phyloP scores from a whole-genome alignment of 2,329 filamentous ascomycete genomes.

The Talaromyces sp. region DNA sequence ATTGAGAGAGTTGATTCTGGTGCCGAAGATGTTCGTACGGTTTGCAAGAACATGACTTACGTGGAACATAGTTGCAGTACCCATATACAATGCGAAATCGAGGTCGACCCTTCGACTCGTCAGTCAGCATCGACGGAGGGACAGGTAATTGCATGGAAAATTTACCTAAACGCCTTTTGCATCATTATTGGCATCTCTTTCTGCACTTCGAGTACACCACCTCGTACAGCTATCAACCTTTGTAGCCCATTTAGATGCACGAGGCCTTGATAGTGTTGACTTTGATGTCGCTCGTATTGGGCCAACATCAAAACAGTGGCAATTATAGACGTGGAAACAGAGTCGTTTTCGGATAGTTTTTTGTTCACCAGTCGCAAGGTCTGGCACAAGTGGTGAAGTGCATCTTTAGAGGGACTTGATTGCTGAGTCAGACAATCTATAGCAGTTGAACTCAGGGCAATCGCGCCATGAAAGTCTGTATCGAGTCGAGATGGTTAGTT shows the following conservation, averaged over 20 bases:
- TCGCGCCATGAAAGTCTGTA: conserved; percentile 13
- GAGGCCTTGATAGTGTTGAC: conserved; percentile 3
- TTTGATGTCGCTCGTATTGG: conserved; percentile 14
- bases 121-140: not conserved
- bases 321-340: conserved; percentile 6
- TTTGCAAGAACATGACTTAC: not conserved
- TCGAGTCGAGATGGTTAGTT: not conserved
- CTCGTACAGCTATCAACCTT: conserved; percentile 10
- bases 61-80: conserved; percentile 10
- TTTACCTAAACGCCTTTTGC: conserved; percentile 12
- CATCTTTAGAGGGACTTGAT: not conserved
- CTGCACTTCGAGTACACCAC: conserved; percentile 1
- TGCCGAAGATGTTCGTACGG: not conserved
- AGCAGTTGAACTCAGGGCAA: conserved; percentile 8
- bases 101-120: conserved; percentile 8
- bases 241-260: conserved; percentile 13
- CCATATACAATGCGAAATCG: conserved; percentile 14
- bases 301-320: conserved; percentile 14
- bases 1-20: not conserved
- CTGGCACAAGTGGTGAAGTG: conserved; percentile 8
- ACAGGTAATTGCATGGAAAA: not conserved
- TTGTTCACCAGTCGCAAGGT: conserved; percentile 13
- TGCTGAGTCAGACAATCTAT: not conserved
- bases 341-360: conserved; percentile 2
- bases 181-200: conserved; percentile 7